These are phyloP conservation scores for Eimeria zaria DNA, from an alignment of 169 alveolate species.

Conservation along the genomic window DNA sequence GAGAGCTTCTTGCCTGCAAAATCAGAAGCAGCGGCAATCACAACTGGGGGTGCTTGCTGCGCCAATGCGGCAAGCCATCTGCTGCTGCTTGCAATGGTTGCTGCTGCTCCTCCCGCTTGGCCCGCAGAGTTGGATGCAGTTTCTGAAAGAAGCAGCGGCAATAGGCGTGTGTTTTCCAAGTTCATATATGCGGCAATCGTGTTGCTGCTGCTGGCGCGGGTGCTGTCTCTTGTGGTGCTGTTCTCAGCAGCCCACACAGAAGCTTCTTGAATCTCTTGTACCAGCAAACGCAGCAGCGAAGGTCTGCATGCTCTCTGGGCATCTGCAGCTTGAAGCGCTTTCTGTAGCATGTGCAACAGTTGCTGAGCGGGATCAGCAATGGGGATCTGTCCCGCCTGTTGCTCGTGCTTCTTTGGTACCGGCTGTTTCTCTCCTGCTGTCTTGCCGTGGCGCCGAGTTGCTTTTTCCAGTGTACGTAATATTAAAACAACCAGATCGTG, in stretches of 20 bases:
- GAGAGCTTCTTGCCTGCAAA: not conserved
- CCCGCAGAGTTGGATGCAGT: not conserved
- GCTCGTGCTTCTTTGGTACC: slow-evolving; percentile 29
- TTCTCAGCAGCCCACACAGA: not conserved
- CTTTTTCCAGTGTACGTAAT: not conserved
- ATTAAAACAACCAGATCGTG: not conserved
- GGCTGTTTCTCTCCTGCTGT: slow-evolving; percentile 9
- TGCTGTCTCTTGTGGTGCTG: slow-evolving; percentile 9
- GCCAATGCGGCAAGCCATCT: slow-evolving; percentile 50
- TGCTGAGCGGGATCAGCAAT: slow-evolving; percentile 36
- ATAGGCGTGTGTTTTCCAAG: not conserved
- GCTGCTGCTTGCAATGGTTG: slow-evolving; percentile 41
- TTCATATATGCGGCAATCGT: not conserved
- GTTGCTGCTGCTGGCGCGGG: slow-evolving; percentile 13
- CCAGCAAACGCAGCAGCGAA: slow-evolving; percentile 27
- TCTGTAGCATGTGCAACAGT: slow-evolving; percentile 32
- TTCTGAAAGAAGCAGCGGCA: not conserved
- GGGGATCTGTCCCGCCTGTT: not conserved
- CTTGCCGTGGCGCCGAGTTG: not conserved
- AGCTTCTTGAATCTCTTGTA: slow-evolving; percentile 67
- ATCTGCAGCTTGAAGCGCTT: slow-evolving; percentile 36
- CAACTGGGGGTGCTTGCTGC: slow-evolving; percentile 43
- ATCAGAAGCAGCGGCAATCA: slow-evolving; percentile 30
- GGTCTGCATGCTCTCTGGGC: slow-evolving; percentile 1
- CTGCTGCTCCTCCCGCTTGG: slow-evolving; percentile 24